Percentiles rank a stretch among this genome's conserved stretches.
phyloP scores from a whole-genome alignment of 2,329 filamentous ascomycete species.

The Cytospora piceae region DNA sequence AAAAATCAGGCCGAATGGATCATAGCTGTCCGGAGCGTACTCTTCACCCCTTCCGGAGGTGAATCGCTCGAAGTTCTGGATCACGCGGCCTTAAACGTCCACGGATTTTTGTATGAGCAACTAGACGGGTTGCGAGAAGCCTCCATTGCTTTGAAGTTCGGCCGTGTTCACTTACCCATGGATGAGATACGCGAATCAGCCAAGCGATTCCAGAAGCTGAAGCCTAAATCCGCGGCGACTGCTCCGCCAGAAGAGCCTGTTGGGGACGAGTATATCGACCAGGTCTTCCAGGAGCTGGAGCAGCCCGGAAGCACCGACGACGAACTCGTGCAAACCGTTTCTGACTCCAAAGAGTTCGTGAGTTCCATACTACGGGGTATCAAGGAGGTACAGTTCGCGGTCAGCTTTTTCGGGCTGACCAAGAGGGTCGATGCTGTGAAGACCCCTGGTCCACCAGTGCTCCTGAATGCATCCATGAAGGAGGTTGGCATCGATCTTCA shows the following conservation, averaged over 20 bases:
- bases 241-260: slow-evolving; percentile 49
- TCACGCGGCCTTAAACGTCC: slow-evolving; percentile 83
- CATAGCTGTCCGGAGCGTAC: slow-evolving; percentile 78
- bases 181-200: slow-evolving; percentile 77
- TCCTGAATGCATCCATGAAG: slow-evolving; percentile 90
- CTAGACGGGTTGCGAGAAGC: slow-evolving; percentile 88
- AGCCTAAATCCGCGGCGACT: slow-evolving; percentile 41
- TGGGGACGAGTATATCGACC: slow-evolving; percentile 66
- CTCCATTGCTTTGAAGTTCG: slow-evolving; percentile 86
- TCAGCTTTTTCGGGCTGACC: slow-evolving; percentile 87
- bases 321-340: slow-evolving; percentile 78
- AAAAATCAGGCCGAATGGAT: slow-evolving; percentile 93
- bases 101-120: slow-evolving; percentile 85
- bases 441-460: slow-evolving; percentile 70
- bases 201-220: slow-evolving; percentile 56
- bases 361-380: slow-evolving; percentile 89
- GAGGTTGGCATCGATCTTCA: slow-evolving; percentile 93
- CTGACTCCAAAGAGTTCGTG: slow-evolving; percentile 90
- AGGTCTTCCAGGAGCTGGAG: slow-evolving; percentile 76
- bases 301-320: slow-evolving; percentile 68
- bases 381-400: slow-evolving; percentile 93
- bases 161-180: slow-evolving; percentile 85
- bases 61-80: slow-evolving; percentile 90
- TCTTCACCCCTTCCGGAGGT: slow-evolving; percentile 83
- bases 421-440: slow-evolving; percentile 74